Percentiles rank a stretch among this genome's conserved stretches.
Evolutionary conservation across 208 protist species (phyloP).

Genomic region (Entamoeba histolytica): DNA sequence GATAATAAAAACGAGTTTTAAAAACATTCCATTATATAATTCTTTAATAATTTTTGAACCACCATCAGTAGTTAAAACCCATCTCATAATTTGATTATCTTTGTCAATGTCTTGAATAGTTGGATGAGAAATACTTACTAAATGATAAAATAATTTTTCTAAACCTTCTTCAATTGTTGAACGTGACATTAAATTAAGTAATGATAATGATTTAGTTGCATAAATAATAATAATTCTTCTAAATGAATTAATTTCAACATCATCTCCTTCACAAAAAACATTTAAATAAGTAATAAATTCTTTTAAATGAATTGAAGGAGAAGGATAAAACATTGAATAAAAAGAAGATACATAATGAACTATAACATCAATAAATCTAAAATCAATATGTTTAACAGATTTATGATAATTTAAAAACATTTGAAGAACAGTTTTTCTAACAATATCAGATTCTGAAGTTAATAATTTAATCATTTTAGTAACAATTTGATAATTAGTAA

Average conservation of each 20-base stretch:
- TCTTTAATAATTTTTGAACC: background rate
- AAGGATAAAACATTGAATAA: background rate
- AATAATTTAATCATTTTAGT: background rate
- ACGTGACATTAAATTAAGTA: background rate
- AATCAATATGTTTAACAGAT: background rate
- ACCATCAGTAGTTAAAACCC: background rate
- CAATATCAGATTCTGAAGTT: background rate
- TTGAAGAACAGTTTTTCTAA: background rate
- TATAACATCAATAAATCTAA: background rate
- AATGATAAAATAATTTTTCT: background rate
- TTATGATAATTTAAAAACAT: background rate
- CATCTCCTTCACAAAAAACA: background rate
- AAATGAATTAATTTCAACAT: background rate
- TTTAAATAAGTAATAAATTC: background rate
- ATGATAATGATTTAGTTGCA: background rate
- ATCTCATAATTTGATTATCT: background rate
- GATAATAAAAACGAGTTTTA: background rate
- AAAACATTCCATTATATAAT: background rate
- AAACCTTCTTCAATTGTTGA: background rate
- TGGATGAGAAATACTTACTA: background rate
- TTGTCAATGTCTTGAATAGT: background rate
- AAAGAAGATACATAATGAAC: background rate
- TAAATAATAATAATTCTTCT: background rate
- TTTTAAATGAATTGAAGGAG: background rate
- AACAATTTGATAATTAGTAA: background rate